phyloP scores from a whole-genome alignment of 768 basidiomycete genomes.

The Mycena vitilis region DNA sequence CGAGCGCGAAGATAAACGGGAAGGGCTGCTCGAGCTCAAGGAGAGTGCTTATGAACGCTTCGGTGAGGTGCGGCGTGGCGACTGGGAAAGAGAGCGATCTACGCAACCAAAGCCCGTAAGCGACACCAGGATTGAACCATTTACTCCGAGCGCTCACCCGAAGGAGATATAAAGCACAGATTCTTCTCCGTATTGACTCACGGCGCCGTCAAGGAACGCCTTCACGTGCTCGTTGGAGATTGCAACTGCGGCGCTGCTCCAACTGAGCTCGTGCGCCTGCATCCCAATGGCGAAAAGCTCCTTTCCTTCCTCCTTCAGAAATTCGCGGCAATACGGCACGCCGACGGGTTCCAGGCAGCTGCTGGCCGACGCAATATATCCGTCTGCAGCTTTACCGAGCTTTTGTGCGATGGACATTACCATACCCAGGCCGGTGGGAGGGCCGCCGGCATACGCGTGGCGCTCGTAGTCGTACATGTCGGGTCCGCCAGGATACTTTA shows the following conservation, averaged over 20 bases:
- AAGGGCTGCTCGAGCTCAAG: conserved; percentile 7
- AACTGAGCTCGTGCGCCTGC: conserved; percentile 15
- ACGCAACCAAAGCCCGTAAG: not conserved
- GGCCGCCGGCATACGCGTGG: conserved; percentile 12
- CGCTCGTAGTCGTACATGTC: conserved; percentile 34
- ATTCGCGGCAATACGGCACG: conserved; percentile 5
- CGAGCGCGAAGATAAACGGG: conserved; percentile 23
- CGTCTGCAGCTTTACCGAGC: conserved; percentile 3
- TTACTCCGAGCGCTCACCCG: conserved; percentile 8
- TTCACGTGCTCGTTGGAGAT: not conserved
- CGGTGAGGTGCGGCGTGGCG: conserved; percentile 10
- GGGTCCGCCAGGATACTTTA: conserved; percentile 20
- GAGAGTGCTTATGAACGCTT: conserved; percentile 18
- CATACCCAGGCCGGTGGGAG: not conserved
- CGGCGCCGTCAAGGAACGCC: conserved; percentile 8
- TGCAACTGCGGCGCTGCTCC: not conserved
- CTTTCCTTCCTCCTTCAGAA: not conserved
- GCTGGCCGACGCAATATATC: conserved; percentile 2
- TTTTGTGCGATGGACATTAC: conserved; percentile 1
- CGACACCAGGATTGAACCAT: not conserved
- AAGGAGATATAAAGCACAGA: conserved; percentile 31
- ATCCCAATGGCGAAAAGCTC: conserved; percentile 18
- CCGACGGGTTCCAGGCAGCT: conserved; percentile 17
- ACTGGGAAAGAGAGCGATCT: conserved; percentile 19
- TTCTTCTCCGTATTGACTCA: conserved; percentile 2